Evolutionary conservation across 2,329 filamentous ascomycete species (phyloP), one percentile per base, ranked within the genome.

Genomic region (Trichoderma sp.): DNA sequence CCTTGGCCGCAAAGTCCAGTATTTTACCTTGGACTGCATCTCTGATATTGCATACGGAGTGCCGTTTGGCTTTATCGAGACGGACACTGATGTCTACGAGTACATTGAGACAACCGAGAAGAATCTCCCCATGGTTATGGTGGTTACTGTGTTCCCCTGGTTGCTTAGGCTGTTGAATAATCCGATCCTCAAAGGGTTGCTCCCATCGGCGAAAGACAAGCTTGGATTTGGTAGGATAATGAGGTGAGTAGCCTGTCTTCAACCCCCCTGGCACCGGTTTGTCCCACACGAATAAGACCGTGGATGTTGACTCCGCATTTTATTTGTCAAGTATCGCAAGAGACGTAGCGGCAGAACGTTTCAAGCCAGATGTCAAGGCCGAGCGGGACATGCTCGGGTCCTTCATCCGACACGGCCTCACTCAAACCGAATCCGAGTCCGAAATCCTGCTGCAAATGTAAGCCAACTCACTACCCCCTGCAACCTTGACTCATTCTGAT

Each of bases 1-100:
- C 71, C 67, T 80, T 35, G 77, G 75, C 88, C 69, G 86, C 84
- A 88, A 88, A 76, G 84, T 85, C 3, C 87, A 89, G 59, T 90
- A 85, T 81, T 87, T 91, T 73, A 89, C 88, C 0, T 81, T 91
- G 5, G 90, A 91, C 75, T 86, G 90, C 53, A 89, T 91, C 77
- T 88, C 85, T 41, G 85, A 86, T 60, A 79, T 91, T 5, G 87
- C 87, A 0, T 87, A 90, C 62, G 89, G 89, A 12, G 79, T 87
- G 67, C 80, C 85, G 0, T 89, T 90, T 76, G 88, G 88, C 14
- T 87, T 87, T 77, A 78, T 90, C 0, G 83, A 84, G n/a, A 78
- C 83, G 6, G 86, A 90, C 77, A 80, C 82, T 4, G 88, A 90
- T 76, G 83, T 86, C 0, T 87, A 86, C 77, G 85, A 84, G 68